These are phyloP conservation scores for Fusarium drepaniforme DNA, from an alignment of 2,329 filamentous ascomycete species.

Conservation along the genomic window DNA sequence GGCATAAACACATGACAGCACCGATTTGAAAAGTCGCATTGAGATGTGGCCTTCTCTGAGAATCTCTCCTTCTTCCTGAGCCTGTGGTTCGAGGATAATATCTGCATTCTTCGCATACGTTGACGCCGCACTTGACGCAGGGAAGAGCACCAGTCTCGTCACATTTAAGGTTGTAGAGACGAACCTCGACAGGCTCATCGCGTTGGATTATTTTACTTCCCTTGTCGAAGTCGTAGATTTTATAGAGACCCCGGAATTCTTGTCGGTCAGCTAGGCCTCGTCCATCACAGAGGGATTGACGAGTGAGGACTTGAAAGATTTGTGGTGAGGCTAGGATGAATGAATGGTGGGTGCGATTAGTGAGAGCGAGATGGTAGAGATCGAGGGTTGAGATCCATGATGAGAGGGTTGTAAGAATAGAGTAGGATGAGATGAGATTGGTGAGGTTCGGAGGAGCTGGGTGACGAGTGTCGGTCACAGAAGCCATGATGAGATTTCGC, in stretches of 20 bases:
- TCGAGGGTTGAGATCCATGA: constrained; percentile 33
- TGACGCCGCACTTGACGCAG: constrained; percentile 30
- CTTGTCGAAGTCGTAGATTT: not conserved
- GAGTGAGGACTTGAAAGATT: constrained; percentile 14
- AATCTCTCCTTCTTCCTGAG: not conserved
- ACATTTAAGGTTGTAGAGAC: constrained; percentile 22
- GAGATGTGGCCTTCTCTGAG: constrained; percentile 21
- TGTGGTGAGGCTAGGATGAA: constrained; percentile 1
- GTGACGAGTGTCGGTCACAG: not conserved
- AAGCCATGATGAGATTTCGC: not conserved
- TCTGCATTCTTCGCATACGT: constrained; percentile 37
- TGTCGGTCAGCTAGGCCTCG: constrained; percentile 23
- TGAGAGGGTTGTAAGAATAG: constrained; percentile 22
- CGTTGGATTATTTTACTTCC: not conserved
- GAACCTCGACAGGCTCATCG: constrained; percentile 29
- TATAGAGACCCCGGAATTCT: not conserved
- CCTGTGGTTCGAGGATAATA: constrained; percentile 21
- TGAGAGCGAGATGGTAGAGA: constrained; percentile 22
- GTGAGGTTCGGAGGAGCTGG: not conserved
- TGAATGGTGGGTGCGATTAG: not conserved
- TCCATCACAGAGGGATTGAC: constrained; percentile 28
- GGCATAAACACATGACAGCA: constrained; percentile 29
- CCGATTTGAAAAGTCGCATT: not conserved
- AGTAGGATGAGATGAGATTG: constrained; percentile 27
- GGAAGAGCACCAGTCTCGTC: constrained; percentile 22